Evolutionary conservation across 441 rosid species (phyloP).

Genomic region (Erodium texanum): DNA sequence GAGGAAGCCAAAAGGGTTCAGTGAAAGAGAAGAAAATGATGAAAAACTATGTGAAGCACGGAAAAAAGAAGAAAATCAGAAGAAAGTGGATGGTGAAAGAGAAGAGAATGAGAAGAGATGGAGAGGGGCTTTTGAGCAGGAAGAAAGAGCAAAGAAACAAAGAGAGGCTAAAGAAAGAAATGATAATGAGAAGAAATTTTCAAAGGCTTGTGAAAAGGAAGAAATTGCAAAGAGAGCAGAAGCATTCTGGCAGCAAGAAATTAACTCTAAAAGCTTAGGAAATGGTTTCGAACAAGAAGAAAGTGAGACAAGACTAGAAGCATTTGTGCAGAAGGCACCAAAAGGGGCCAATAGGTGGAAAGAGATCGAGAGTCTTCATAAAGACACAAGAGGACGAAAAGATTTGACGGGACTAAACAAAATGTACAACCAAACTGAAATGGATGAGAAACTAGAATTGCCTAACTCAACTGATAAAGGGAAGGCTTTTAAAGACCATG

Average conservation of each 20-base stretch:
- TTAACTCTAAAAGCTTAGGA: conserved; percentile 9
- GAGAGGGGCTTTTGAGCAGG: conserved; percentile 18
- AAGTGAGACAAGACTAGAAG: conserved; percentile 18
- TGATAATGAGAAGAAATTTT: conserved; percentile 12
- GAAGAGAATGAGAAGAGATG: background rate
- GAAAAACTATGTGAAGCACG: background rate
- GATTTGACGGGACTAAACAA: conserved; percentile 24
- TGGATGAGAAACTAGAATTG: conserved; percentile 18
- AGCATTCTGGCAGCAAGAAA: conserved; percentile 11
- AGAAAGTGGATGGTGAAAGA: conserved; percentile 4
- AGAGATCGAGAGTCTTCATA: conserved; percentile 22
- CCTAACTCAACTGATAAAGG: conserved; percentile 26
- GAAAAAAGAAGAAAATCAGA: conserved; percentile 20
- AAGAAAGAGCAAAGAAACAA: conserved; percentile 26
- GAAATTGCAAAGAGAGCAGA: conserved; percentile 3
- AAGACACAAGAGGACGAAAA: conserved; percentile 17
- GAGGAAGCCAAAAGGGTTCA: conserved; percentile 7
- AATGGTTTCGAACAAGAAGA: conserved; percentile 22
- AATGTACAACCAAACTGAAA: conserved; percentile 15
- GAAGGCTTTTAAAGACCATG: conserved; percentile 24
- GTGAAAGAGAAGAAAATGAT: too few species aligned
- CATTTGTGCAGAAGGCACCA: conserved; percentile 13
- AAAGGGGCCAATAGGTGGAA: conserved; percentile 17
- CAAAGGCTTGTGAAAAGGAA: background rate
- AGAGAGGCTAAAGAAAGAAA: conserved; percentile 28